A percentile compares a stretch with the other conserved stretches of the same genome.
These are phyloP conservation scores for Gossypium herbaceum DNA, from an alignment of 345 rosid species.

Conservation along the genomic window DNA sequence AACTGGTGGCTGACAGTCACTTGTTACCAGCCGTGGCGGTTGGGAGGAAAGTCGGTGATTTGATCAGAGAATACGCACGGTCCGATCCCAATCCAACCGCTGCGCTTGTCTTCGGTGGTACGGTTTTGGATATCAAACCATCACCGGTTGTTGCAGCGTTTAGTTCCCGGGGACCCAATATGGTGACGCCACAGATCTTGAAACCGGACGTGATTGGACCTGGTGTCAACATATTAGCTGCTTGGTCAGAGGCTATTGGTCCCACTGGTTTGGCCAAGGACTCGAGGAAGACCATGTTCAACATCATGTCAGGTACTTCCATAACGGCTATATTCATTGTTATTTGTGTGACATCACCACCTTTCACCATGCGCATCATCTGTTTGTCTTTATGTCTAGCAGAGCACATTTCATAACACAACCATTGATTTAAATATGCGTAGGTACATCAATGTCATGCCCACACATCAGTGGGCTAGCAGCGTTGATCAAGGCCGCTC, in stretches of 20 bases:
- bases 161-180: constrained; percentile 82
- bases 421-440: not conserved
- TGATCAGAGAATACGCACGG: constrained; percentile 46
- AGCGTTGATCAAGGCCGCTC: constrained; percentile 77
- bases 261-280: constrained; percentile 71
- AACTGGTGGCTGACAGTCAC: constrained; percentile 81
- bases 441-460: constrained; percentile 97
- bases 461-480: constrained; percentile 92
- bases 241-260: constrained; percentile 71
- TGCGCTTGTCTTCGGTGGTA: constrained; percentile 54
- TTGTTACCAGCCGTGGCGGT: constrained; percentile 69
- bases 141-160: constrained; percentile 94
- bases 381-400: not conserved
- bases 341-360: not conserved
- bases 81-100: constrained; percentile 50
- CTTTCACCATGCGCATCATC: not conserved
- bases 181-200: constrained; percentile 66
- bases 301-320: constrained; percentile 70
- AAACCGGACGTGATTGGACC: constrained; percentile 94
- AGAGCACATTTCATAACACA: not conserved
- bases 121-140: constrained; percentile 54
- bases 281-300: constrained; percentile 55
- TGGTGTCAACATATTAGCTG: constrained; percentile 81
- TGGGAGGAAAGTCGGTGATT: constrained; percentile 59
- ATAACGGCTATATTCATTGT: constrained; percentile 21